These are phyloP conservation scores for Ophiosphaerella narmari DNA, from an alignment of 2,329 filamentous ascomycete species.

Conservation along the genomic window DNA sequence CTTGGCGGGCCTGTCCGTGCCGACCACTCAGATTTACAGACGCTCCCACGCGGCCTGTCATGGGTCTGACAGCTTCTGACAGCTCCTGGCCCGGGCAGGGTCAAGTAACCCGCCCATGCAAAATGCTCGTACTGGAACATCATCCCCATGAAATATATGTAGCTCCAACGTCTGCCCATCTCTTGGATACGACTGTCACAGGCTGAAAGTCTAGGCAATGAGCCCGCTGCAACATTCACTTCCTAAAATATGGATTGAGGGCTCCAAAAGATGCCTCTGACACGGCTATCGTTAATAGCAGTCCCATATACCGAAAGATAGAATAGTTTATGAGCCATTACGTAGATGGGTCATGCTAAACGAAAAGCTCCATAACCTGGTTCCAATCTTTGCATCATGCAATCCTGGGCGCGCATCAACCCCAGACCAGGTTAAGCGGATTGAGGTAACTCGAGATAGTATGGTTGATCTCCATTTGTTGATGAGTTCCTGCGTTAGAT, in stretches of 20 bases:
- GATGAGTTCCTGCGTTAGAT: background rate
- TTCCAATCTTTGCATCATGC: background rate
- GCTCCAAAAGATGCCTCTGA: background rate
- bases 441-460: background rate
- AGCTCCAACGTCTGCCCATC: background rate
- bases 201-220: too few relatives aligned
- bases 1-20: conserved; percentile 18
- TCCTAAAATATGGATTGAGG: background rate
- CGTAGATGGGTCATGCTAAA: too few relatives aligned
- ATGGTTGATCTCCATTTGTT: background rate
- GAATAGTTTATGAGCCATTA: too few relatives aligned
- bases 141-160: background rate
- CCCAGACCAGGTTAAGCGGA: background rate
- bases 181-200: background rate
- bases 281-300: too few relatives aligned
- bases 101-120: conserved; percentile 8
- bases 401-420: background rate
- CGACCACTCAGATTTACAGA: conserved; percentile 22
- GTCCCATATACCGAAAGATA: too few relatives aligned
- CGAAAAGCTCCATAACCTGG: background rate
- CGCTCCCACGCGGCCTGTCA: conserved; percentile 6
- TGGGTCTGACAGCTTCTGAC: conserved; percentile 8
- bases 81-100: conserved; percentile 13
- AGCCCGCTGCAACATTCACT: background rate
- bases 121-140: conserved; percentile 7